Evolutionary conservation across 306 rosid species (phyloP), one percentile per base, ranked within the genome.

Genomic region (Cicer chorassanicum): DNA sequence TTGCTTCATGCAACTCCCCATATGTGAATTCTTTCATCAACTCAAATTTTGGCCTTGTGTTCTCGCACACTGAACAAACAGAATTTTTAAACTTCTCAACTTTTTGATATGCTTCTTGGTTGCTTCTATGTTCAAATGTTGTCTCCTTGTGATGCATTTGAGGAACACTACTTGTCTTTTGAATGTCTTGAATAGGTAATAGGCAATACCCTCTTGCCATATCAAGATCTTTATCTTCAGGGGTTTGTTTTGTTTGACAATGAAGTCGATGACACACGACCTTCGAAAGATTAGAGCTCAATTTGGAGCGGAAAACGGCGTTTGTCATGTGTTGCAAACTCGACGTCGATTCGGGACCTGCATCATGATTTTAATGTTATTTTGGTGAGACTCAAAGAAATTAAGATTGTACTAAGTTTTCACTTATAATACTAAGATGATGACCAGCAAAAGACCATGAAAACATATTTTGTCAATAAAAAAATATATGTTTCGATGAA

Each of bases 1-100:
- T 92, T 36, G 96, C 93, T 38, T 77, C 84, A 2, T 51, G 76
- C 41, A 92, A 80, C 64, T 90, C 96, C 5, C 75, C 76, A 73
- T 84, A 83, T 18, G 87, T 83, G 69, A 90, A 90, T 67, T 92
- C 89, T 80, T 86, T 88, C 82, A 68, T 84, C 84, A 80, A 40
- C 36, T 78, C 90, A 67, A 80, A 78, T 64, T 51, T 82, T 6
- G 92, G 97, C 55, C 97, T 83, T 56, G 60, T 82, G 39, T 87
- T 90, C 1, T 76, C 49, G 81, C 97, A 92, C 42, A 73, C 67
- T 8, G 89, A 56, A 42, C 96, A 92, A 6, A 68, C 68, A 10
- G 82, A 56, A 61, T 83, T 80, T 18, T 68, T 75, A 19, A 84
- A 78, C 3, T 78, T 83, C 18, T 80, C 87, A 34, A 61, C 83